These are phyloP conservation scores for Zoysia japonica DNA, from an alignment of 176 grass and related monocot genomes.

Conservation along the genomic window DNA sequence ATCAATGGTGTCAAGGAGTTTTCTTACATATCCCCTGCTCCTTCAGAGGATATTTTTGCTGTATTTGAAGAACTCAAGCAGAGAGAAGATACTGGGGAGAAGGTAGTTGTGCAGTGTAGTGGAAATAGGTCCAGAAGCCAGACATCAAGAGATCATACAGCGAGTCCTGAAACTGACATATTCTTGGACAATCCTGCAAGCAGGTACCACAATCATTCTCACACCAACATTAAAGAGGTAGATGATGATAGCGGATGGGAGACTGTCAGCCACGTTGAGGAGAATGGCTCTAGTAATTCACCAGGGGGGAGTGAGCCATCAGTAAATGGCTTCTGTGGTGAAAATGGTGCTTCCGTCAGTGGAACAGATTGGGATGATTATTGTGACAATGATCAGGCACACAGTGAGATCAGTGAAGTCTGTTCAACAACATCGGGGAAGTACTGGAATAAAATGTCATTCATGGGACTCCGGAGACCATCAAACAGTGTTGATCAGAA, in stretches of 20 bases:
- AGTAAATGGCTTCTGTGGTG: slow-evolving; percentile 48
- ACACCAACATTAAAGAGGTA: slow-evolving; percentile 26
- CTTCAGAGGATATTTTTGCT: slow-evolving; percentile 64
- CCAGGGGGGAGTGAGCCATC: slow-evolving; percentile 62
- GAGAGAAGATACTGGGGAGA: slow-evolving; percentile 52
- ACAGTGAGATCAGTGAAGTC: slow-evolving; percentile 62
- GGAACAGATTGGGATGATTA: slow-evolving; percentile 72
- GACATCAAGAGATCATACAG: slow-evolving; percentile 46
- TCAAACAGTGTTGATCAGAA: slow-evolving; percentile 38
- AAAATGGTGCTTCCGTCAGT: slow-evolving; percentile 48
- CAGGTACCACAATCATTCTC: slow-evolving; percentile 28
- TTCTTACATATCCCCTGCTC: slow-evolving; percentile 45
- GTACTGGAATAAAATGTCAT: slow-evolving; percentile 50
- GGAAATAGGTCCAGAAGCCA: slow-evolving; percentile 32
- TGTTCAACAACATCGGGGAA: slow-evolving; percentile 44
- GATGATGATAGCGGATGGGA: slow-evolving; percentile 84
- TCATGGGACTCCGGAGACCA: slow-evolving; percentile 60
- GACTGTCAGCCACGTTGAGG: slow-evolving; percentile 74
- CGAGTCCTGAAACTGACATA: slow-evolving; percentile 51
- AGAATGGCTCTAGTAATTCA: slow-evolving; percentile 64
- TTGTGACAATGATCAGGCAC: slow-evolving; percentile 44
- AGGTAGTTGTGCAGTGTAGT: slow-evolving; percentile 56
- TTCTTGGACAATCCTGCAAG: slow-evolving; percentile 50
- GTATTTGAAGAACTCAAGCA: slow-evolving; percentile 73
- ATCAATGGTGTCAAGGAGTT: slow-evolving; percentile 52